Evolutionary conservation across 495 filamentous ascomycete genomes (phyloP).

Genomic region (Podospora conica): DNA sequence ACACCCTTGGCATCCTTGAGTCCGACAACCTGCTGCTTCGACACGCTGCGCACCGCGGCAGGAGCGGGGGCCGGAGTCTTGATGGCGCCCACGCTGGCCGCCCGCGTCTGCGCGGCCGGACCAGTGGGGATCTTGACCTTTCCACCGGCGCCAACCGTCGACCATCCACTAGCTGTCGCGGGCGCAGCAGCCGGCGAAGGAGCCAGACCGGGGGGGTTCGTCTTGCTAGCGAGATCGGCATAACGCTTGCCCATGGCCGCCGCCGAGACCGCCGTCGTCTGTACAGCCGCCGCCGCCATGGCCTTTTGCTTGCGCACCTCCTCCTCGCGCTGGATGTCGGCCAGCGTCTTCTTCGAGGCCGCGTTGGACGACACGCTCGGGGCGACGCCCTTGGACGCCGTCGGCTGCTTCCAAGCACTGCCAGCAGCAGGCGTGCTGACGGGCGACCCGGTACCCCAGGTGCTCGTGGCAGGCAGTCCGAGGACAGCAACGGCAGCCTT

Average conservation of each 20-base stretch:
- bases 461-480: conserved; percentile 80
- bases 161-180: conserved; percentile 65
- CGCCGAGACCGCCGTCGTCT: conserved; percentile 42
- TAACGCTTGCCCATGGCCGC: conserved; percentile 73
- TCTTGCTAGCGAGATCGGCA: conserved; percentile 88
- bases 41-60: conserved; percentile 21
- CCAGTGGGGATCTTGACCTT: conserved; percentile 73
- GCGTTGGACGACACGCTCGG: conserved; percentile 33
- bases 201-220: conserved; percentile 13
- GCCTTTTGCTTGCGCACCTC: conserved; percentile 79
- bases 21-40: conserved; percentile 24
- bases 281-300: conserved; percentile 44
- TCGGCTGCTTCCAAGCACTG: conserved; percentile 59
- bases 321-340: conserved; percentile 95
- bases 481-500: conserved; percentile 56
- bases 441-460: conserved; percentile 80
- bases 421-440: conserved; percentile 42
- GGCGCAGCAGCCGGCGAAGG: conserved; percentile 13
- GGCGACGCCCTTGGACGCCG: conserved; percentile 28
- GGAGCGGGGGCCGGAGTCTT: conserved; percentile 24
- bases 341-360: conserved; percentile 76
- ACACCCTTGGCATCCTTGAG: conserved; percentile 48
- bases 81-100: conserved; percentile 46
- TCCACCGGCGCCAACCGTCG: conserved; percentile 90
- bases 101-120: conserved; percentile 49